Evolutionary conservation across 176 grass and related monocot genomes (phyloP), one percentile per base, ranked within the genome.

Genomic region (Echinochloa phyllopogon): DNA sequence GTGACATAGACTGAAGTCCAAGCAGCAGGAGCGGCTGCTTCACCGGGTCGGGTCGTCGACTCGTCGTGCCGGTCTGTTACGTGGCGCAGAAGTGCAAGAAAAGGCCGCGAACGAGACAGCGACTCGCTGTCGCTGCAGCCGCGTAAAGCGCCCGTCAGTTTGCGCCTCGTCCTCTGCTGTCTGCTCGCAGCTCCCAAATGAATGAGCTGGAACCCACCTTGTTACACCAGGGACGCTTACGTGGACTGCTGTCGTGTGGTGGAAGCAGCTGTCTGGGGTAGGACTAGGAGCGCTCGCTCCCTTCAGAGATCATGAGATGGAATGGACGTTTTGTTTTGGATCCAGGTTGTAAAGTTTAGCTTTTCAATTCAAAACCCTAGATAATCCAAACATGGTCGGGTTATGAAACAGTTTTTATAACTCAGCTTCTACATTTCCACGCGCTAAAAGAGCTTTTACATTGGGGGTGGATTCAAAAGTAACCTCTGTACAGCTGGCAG

Each of bases 211-310:
- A 73, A 66, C 21, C 76, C 2, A 21, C 44, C 6, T 2, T 14
- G 13, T 63, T 78, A 2, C 75, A 24, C 25, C 49, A 47, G 15
- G 68, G 74, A 58, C 40, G n/a, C 68, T 40, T 56, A 41, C 69
- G 82, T 74, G 82, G 81, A 79, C 5, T 76, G 60, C 49, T 42
- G 69, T 85, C 76, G 48, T 40, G 41, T 81, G 27, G 8, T 75
- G 47, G 11, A n/a, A 81, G 20, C 50, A 24, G 29, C 43, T 17
- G 6, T 66, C 49, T 67, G 43, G 60, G 23, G 10, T 5, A 61
- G 58, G 58, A 44, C 8, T 8, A 44, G 8, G 42, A 24, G n/a
- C n/a, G n/a, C n/a, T n/a, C n/a, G n/a, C n/a, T n/a, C n/a, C n/a
- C n/a, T n/a, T n/a, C n/a, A n/a, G 37, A 8, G 8, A 24, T 8